Evolutionary conservation across 441 rosid species (phyloP).

Genomic region (California macrophylla): DNA sequence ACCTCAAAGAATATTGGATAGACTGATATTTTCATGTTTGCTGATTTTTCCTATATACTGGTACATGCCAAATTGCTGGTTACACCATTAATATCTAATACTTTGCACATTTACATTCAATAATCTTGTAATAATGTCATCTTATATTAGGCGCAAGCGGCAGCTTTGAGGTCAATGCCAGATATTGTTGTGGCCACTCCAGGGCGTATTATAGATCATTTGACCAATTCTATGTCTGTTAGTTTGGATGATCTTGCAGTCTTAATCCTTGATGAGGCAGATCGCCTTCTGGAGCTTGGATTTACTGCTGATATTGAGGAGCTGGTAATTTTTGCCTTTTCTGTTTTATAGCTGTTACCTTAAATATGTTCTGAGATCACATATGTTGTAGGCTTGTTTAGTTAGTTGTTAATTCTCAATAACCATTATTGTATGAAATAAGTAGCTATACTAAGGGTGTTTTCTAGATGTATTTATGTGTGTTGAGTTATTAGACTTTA

Average conservation of each 20-base stretch:
- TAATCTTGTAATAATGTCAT: constrained; percentile 3
- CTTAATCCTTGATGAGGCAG: constrained; percentile 92
- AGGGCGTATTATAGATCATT: constrained; percentile 93
- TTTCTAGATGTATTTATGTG: neutral
- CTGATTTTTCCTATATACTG: neutral
- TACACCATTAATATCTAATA: neutral
- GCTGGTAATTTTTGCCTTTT: constrained; percentile 42
- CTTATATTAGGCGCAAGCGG: constrained; percentile 62
- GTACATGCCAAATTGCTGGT: neutral
- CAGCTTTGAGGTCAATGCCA: constrained; percentile 86
- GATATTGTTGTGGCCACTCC: constrained; percentile 98
- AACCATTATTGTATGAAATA: neutral
- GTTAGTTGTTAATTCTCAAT: neutral
- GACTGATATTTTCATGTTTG: neutral
- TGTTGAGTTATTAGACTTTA: neutral
- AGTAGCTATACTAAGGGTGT: neutral
- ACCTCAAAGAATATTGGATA: neutral
- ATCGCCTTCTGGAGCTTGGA: constrained; percentile 91
- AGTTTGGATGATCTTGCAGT: constrained; percentile 88
- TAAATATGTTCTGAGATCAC: neutral
- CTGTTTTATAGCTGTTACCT: constrained; percentile 1
- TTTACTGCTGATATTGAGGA: constrained; percentile 87
- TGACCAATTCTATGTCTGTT: constrained; percentile 88
- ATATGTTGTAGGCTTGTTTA: neutral
- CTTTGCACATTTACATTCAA: neutral